Percentiles rank a stretch among this genome's conserved stretches.
Conservation (phyloP, 202 grass and related monocot species). For the Thinopyrum obtusiflorum region DNA sequence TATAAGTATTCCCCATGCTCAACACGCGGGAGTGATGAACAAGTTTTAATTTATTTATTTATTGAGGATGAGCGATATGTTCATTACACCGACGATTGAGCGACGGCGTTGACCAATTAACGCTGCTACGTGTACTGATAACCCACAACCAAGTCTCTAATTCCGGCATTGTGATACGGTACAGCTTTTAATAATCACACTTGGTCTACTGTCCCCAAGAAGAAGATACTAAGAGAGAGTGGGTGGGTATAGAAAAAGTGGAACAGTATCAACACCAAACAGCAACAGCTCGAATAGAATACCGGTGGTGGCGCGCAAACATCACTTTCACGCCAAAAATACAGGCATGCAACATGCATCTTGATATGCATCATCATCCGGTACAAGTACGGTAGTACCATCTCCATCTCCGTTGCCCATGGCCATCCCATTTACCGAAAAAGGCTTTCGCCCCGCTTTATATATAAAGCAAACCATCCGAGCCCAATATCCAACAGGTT, state of each 20-base stretch:
- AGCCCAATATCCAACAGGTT: too few species aligned
- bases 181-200: not conserved
- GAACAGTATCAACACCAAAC: not conserved
- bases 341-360: not conserved
- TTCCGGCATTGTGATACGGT: not conserved
- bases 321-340: slow-evolving; percentile 5
- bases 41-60: not conserved
- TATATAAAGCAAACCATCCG: too few species aligned
- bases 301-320: not conserved
- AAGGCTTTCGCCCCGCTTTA: too few species aligned
- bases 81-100: not conserved
- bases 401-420: not conserved
- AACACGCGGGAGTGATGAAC: not conserved
- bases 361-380: not conserved
- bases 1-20: too few species aligned
- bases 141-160: not conserved
- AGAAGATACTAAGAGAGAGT: not conserved
- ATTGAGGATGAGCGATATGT: too few species aligned
- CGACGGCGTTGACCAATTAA: not conserved
- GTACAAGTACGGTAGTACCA: not conserved
- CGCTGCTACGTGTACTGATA: too few species aligned
- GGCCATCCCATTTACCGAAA: not conserved
- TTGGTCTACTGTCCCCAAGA: not conserved
- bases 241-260: not conserved
- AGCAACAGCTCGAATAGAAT: slow-evolving; percentile 2